Percentiles rank a stretch among this genome's conserved stretches.
phyloP scores from a whole-genome alignment of 768 basidiomycete species.

The Tricholoma sp. region DNA sequence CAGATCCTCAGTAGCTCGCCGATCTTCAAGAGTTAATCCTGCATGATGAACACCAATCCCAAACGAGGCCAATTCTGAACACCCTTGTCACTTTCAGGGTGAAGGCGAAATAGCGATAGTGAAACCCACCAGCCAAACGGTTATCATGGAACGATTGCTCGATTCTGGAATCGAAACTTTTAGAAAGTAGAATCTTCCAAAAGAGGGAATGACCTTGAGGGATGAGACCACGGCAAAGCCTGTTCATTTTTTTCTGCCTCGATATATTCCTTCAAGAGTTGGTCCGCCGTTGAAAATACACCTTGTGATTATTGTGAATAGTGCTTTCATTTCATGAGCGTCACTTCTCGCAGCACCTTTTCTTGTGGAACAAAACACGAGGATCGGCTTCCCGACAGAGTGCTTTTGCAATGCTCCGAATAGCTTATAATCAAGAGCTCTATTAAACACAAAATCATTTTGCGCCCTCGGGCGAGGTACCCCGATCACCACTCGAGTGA shows the following conservation, averaged over 20 bases:
- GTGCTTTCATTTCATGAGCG: neutral
- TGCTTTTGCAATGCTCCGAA: constrained; percentile 71
- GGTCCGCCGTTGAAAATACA: constrained; percentile 65
- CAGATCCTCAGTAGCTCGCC: constrained; percentile 66
- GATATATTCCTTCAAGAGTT: constrained; percentile 67
- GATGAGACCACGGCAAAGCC: constrained; percentile 64
- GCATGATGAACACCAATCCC: constrained; percentile 95
- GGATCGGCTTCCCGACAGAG: constrained; percentile 73
- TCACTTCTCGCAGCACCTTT: constrained; percentile 47
- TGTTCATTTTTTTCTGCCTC: constrained; percentile 45
- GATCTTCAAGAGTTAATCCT: constrained; percentile 71
- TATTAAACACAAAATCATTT: constrained; percentile 79
- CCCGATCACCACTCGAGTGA: constrained; percentile 69
- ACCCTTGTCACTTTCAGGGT: neutral
- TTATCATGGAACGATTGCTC: constrained; percentile 61
- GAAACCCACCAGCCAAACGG: constrained; percentile 50
- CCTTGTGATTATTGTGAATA: constrained; percentile 27
- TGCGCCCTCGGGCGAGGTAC: constrained; percentile 54
- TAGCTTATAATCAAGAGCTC: constrained; percentile 65
- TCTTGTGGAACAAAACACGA: constrained; percentile 87
- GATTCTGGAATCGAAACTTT: constrained; percentile 37
- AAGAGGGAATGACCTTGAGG: constrained; percentile 37
- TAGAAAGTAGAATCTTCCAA: neutral
- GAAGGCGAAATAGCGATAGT: neutral
- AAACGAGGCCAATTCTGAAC: constrained; percentile 51